Percentiles rank a stretch among this genome's conserved stretches.
Conservation (phyloP, 768 basidiomycete genomes). For the Imleria badia region DNA sequence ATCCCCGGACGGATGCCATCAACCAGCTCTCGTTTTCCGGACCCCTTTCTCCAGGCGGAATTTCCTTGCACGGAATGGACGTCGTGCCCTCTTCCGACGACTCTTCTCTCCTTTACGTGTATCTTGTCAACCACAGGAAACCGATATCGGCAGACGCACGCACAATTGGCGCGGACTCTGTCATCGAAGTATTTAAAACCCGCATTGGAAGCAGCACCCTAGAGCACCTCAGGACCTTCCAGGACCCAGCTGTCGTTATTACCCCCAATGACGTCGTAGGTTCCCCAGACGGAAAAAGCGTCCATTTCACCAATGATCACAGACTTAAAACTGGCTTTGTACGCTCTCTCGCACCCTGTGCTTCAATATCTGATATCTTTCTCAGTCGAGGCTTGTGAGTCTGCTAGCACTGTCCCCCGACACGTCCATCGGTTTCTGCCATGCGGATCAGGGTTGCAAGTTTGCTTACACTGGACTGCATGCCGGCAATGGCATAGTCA, state of each 20-base stretch:
- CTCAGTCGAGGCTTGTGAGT: slow-evolving; percentile 22
- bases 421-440: slow-evolving; percentile 65
- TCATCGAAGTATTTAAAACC: slow-evolving; percentile 68
- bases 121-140: slow-evolving; percentile 69
- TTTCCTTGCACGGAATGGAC: slow-evolving; percentile 69
- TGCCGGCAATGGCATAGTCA: slow-evolving; percentile 62
- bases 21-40: slow-evolving; percentile 45
- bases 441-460: slow-evolving; percentile 59
- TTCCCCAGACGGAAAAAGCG: slow-evolving; percentile 56
- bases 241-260: slow-evolving; percentile 47
- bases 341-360: slow-evolving; percentile 20
- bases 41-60: slow-evolving; percentile 38
- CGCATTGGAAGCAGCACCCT: slow-evolving; percentile 42
- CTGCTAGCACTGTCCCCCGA: slow-evolving; percentile 34
- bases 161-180: slow-evolving; percentile 65
- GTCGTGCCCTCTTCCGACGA: slow-evolving; percentile 53
- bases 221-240: slow-evolving; percentile 56
- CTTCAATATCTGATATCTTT: background rate
- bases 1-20: slow-evolving; percentile 44
- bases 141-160: slow-evolving; percentile 42
- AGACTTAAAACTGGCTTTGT: slow-evolving; percentile 54
- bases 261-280: slow-evolving; percentile 78
- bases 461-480: slow-evolving; percentile 50
- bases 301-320: slow-evolving; percentile 73
- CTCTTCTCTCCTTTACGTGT: slow-evolving; percentile 55